These are phyloP conservation scores for Breviolum minutum DNA, from an alignment of 73 alveolate genomes.

Conservation along the genomic window DNA sequence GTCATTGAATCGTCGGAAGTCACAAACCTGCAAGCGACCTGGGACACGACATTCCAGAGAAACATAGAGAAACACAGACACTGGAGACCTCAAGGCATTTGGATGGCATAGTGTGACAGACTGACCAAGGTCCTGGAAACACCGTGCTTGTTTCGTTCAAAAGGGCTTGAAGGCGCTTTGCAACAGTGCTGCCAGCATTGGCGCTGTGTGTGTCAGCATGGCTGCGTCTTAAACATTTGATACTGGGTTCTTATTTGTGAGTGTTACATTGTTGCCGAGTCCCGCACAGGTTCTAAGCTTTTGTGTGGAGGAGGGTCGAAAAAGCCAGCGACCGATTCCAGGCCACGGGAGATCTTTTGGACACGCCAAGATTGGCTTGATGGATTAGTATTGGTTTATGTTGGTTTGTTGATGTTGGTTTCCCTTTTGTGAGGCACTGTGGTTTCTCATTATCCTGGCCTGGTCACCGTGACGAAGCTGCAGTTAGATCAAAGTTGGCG, in stretches of 20 bases:
- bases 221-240: neutral
- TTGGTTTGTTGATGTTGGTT: neutral
- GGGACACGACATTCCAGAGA: neutral
- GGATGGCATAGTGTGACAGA: neutral
- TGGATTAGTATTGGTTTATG: too few relatives aligned
- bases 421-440: conserved; percentile 50
- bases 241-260: neutral
- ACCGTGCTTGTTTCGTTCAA: conserved; percentile 78
- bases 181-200: neutral
- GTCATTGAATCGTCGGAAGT: conserved; percentile 51
- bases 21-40: neutral
- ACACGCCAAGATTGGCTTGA: neutral
- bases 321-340: conserved; percentile 91
- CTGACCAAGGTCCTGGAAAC: conserved; percentile 72
- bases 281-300: conserved; percentile 63
- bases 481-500: neutral
- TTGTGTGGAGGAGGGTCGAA: conserved; percentile 94
- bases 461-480: conserved; percentile 53
- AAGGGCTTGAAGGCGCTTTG: conserved; percentile 51
- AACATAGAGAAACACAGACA: neutral
- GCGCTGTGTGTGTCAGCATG: neutral
- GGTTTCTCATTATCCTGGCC: conserved; percentile 86
- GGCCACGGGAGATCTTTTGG: neutral
- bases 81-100: neutral
- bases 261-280: neutral